A percentile compares a stretch with the other conserved stretches of the same genome.
Evolutionary conservation across 2,329 filamentous ascomycete species (phyloP).

Genomic region (Aspergillus neotritici): DNA sequence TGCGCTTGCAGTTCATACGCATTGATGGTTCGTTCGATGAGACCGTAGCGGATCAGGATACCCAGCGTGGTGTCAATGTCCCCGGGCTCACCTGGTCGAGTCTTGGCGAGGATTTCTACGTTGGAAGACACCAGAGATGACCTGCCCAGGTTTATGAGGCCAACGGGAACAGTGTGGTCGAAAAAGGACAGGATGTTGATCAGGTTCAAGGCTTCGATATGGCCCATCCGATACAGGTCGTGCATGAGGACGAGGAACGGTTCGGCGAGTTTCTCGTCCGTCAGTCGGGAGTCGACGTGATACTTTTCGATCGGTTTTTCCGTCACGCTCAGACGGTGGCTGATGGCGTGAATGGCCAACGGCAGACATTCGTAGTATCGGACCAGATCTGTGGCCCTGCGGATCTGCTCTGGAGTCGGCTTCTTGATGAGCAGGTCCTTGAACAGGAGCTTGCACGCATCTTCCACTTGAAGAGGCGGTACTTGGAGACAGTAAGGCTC

Average conservation of each 20-base stretch:
- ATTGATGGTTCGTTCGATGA: slow-evolving; percentile 39
- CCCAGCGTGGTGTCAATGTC: slow-evolving; percentile 45
- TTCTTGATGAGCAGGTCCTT: slow-evolving; percentile 56
- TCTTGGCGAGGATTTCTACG: slow-evolving; percentile 35
- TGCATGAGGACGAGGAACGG: slow-evolving; percentile 46
- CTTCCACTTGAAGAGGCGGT: slow-evolving; percentile 48
- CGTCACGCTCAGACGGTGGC: slow-evolving; percentile 56
- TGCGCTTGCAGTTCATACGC: slow-evolving; percentile 21
- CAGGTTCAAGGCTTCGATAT: slow-evolving; percentile 56
- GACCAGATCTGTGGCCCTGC: slow-evolving; percentile 57
- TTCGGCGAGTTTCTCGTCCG: slow-evolving; percentile 50
- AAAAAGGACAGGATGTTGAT: slow-evolving; percentile 62
- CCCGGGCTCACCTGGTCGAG: slow-evolving; percentile 27
- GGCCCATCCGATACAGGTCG: slow-evolving; percentile 37
- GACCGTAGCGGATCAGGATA: slow-evolving; percentile 42
- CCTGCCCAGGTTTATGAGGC: slow-evolving; percentile 55
- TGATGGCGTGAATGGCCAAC: slow-evolving; percentile 62
- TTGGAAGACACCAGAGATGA: slow-evolving; percentile 28
- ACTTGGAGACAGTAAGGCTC: slow-evolving; percentile 56
- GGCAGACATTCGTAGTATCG: slow-evolving; percentile 60
- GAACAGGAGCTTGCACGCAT: slow-evolving; percentile 58
- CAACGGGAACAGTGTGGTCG: slow-evolving; percentile 60
- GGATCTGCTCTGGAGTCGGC: slow-evolving; percentile 51
- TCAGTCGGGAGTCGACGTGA: slow-evolving; percentile 50
- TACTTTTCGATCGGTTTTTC: slow-evolving; percentile 58